phyloP scores from a whole-genome alignment of 371 early-diverging fungal species.

The Dipsacomyces acuminosporus region DNA sequence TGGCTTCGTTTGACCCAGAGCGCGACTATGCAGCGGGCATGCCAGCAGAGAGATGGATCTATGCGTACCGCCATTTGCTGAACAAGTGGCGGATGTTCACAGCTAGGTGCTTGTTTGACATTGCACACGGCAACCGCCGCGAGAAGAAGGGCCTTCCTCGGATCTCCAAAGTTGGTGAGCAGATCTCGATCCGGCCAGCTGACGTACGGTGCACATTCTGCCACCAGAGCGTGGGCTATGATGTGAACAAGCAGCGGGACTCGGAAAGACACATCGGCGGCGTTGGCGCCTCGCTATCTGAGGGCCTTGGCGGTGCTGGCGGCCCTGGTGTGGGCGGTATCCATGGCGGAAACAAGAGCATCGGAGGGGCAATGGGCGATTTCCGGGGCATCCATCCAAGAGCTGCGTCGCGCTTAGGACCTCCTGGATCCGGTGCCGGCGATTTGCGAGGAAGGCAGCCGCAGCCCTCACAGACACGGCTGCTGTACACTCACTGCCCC shows the following conservation, averaged over 20 bases:
- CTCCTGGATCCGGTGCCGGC: slow-evolving; percentile 8
- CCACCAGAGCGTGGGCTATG: slow-evolving; percentile 69
- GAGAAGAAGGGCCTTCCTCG: slow-evolving; percentile 44
- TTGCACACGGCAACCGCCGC: slow-evolving; percentile 65
- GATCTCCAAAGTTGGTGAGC: slow-evolving; percentile 48
- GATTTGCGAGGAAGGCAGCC: slow-evolving; percentile 12
- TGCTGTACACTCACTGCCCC: slow-evolving; percentile 70
- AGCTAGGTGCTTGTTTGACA: slow-evolving; percentile 81
- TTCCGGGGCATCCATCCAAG: slow-evolving; percentile 8
- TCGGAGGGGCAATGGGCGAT: slow-evolving; percentile 12
- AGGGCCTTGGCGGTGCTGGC: slow-evolving; percentile 5
- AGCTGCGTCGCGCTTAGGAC: slow-evolving; percentile 8
- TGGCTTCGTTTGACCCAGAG: slow-evolving; percentile 52
- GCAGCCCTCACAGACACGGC: slow-evolving; percentile 25
- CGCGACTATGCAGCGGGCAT: slow-evolving; percentile 24
- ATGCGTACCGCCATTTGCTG: slow-evolving; percentile 79
- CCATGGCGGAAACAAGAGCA: slow-evolving; percentile 8
- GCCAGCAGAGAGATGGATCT: slow-evolving; percentile 71
- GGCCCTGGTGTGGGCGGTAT: slow-evolving; percentile 8
- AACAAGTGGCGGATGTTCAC: slow-evolving; percentile 88
- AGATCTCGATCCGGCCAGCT: slow-evolving; percentile 71
- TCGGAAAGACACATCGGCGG: slow-evolving; percentile 9
- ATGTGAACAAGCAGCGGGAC: slow-evolving; percentile 54
- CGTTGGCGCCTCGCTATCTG: not conserved
- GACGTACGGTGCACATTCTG: slow-evolving; percentile 90